Evolutionary conservation across 2,329 filamentous ascomycete species (phyloP).

Genomic region (Colletotrichum sojae): DNA sequence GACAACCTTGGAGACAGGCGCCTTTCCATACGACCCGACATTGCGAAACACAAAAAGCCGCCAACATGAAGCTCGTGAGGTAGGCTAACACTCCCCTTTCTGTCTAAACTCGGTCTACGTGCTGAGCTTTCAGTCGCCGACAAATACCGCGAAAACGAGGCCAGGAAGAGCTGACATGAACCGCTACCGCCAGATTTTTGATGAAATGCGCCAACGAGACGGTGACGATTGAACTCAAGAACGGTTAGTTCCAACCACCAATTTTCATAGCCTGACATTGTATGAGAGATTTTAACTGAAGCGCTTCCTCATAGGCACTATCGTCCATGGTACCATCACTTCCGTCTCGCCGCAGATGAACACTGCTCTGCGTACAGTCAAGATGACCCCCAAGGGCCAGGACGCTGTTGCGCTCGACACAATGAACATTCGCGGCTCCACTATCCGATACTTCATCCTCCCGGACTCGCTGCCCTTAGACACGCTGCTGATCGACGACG

Average conservation of each 20-base stretch:
- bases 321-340: slow-evolving; percentile 96
- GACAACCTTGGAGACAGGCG: slow-evolving; percentile 10
- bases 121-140: slow-evolving; percentile 29
- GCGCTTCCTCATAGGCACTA: slow-evolving; percentile 76
- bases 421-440: slow-evolving; percentile 96
- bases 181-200: slow-evolving; percentile 78
- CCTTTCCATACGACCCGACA: slow-evolving; percentile 9
- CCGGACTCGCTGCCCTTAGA: slow-evolving; percentile 96
- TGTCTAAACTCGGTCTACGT: slow-evolving; percentile 45
- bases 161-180: slow-evolving; percentile 47
- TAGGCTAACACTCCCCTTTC: slow-evolving; percentile 63
- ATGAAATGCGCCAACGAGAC: slow-evolving; percentile 99
- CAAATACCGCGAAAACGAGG: slow-evolving; percentile 14
- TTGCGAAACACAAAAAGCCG: slow-evolving; percentile 42
- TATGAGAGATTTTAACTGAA: slow-evolving; percentile 4
- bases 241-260: slow-evolving; percentile 74
- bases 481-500: slow-evolving; percentile 95
- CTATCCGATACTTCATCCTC: slow-evolving; percentile 96
- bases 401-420: slow-evolving; percentile 91
- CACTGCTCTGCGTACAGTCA: slow-evolving; percentile 93
- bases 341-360: slow-evolving; percentile 99
- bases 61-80: slow-evolving; percentile 97
- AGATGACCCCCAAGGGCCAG: slow-evolving; percentile 93
- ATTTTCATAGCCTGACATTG: not conserved
- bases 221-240: slow-evolving; percentile 98